Evolutionary conservation across 768 basidiomycete species (phyloP).

Genomic region (Russula earlei): DNA sequence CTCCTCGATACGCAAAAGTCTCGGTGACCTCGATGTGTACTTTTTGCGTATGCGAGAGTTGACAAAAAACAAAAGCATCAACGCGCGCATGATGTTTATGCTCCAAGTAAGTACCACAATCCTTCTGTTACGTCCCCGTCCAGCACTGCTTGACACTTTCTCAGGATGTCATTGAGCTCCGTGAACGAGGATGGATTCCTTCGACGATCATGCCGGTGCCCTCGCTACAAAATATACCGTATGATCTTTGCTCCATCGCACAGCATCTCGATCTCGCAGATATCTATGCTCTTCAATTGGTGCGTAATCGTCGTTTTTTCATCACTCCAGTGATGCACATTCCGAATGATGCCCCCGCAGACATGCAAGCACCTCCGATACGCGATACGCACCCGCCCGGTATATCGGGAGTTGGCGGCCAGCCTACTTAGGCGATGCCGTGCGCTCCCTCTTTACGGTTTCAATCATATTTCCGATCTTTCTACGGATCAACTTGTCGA

Average conservation of each 20-base stretch:
- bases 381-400: no score
- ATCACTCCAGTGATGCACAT: no score
- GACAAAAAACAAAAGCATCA: conserved; percentile 61
- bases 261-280: no score
- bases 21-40: conserved; percentile 81
- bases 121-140: background rate
- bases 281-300: no score
- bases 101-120: conserved; percentile 55
- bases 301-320: background rate
- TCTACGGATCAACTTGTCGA: no score
- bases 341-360: no score
- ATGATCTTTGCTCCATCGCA: no score
- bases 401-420: no score
- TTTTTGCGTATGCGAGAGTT: conserved; percentile 85
- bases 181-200: conserved; percentile 70
- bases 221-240: conserved; percentile 83
- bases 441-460: no score
- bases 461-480: no score
- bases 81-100: conserved; percentile 93
- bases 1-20: conserved; percentile 76
- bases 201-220: conserved; percentile 59
- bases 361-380: no score
- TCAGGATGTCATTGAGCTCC: conserved; percentile 87
- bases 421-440: no score
- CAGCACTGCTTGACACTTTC: conserved; percentile 6